phyloP scores from a whole-genome alignment of 2,329 filamentous ascomycete species.

The Bipolaris victoriae region DNA sequence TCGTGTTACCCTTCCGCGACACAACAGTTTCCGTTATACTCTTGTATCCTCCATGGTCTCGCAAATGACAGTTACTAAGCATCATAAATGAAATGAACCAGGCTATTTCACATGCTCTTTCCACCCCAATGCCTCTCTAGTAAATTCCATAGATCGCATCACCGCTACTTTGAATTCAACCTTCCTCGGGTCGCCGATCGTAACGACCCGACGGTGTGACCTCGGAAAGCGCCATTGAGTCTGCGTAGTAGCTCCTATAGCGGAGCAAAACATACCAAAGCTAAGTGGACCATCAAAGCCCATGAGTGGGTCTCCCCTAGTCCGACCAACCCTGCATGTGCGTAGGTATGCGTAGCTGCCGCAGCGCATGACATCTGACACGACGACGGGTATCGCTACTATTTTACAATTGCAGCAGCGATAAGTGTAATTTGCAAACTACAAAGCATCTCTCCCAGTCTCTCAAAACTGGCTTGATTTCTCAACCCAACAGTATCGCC shows the following conservation, averaged over 20 bases:
- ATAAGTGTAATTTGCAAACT: background rate
- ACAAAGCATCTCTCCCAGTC: background rate
- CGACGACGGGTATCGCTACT: background rate
- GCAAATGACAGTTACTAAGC: too few species aligned
- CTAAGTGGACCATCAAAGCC: background rate
- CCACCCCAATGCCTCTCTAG: background rate
- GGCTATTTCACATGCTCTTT: too few species aligned
- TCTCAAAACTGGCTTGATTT: background rate
- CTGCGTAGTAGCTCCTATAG: background rate
- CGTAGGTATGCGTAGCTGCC: slow-evolving; percentile 1
- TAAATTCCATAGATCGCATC: background rate
- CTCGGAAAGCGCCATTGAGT: background rate
- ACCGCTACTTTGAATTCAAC: background rate
- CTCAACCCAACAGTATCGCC: background rate
- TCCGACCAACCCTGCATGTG: background rate
- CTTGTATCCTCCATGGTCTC: background rate
- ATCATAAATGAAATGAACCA: too few species aligned
- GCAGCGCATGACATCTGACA: slow-evolving; percentile 4
- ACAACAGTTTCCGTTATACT: background rate
- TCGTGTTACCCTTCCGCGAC: background rate
- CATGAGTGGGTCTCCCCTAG: background rate
- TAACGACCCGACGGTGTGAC: slow-evolving; percentile 54
- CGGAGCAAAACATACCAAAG: background rate
- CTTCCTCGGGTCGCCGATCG: slow-evolving; percentile 54
- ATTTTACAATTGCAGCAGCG: background rate